Evolutionary conservation across 2,329 filamentous ascomycete genomes (phyloP).

Genomic region (Nigrograna mackinnonii): DNA sequence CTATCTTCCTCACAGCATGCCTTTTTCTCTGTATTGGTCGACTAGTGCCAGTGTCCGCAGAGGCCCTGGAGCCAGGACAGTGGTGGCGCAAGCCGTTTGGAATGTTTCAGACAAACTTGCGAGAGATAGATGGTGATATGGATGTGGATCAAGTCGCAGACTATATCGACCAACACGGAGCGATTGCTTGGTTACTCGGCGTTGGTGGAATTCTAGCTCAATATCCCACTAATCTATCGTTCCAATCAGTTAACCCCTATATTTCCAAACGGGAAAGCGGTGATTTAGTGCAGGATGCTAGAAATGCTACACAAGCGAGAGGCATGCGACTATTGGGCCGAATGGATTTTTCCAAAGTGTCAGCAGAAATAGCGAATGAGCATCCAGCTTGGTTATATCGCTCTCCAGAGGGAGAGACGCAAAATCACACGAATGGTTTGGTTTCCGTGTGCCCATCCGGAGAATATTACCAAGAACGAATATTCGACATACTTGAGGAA

Average conservation of each 20-base stretch:
- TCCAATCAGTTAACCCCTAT: not conserved
- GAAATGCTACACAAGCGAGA: not conserved
- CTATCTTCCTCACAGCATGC: too few species aligned
- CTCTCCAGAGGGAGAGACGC: not conserved
- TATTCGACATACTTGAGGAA: conserved; percentile 1
- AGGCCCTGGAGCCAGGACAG: not conserved
- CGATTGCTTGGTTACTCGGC: conserved; percentile 1
- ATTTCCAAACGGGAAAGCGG: not conserved
- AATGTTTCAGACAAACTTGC: conserved; percentile 3
- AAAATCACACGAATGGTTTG: not conserved
- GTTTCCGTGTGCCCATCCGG: conserved; percentile 1
- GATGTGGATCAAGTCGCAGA: conserved; percentile 4
- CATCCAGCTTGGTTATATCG: conserved; percentile 1
- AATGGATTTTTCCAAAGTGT: conserved; percentile 3
- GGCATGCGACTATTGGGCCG: not conserved
- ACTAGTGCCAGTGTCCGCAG: too few species aligned
- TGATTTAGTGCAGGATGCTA: not conserved
- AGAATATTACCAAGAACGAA: conserved; percentile 2
- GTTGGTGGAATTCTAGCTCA: conserved; percentile 5
- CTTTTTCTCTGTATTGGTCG: too few species aligned
- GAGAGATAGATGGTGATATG: conserved; percentile 5
- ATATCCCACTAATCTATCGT: conserved; percentile 3
- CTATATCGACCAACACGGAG: conserved; percentile 1
- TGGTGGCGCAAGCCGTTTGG: conserved; percentile 4
- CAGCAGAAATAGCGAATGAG: not conserved